These are phyloP conservation scores for Boletus rubropictus DNA, from an alignment of 768 basidiomycete genomes.

Conservation along the genomic window DNA sequence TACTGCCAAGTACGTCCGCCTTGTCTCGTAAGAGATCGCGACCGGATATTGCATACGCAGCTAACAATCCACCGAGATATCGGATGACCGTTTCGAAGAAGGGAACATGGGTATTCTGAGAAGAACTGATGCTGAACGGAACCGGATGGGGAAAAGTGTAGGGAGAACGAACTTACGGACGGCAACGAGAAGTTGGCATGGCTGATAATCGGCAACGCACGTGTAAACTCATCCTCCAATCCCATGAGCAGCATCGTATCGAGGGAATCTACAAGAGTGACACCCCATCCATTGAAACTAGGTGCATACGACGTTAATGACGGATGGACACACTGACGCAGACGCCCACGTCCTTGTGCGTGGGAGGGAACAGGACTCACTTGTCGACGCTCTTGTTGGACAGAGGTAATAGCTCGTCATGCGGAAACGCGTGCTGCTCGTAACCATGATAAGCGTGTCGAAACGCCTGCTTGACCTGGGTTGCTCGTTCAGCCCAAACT, in stretches of 20 bases:
- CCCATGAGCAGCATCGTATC: constrained; percentile 84
- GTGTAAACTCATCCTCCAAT: constrained; percentile 60
- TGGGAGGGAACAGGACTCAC: constrained; percentile 32
- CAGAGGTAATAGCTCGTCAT: constrained; percentile 58
- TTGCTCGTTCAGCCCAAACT: constrained; percentile 49
- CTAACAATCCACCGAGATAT: constrained; percentile 81
- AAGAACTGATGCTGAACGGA: background rate
- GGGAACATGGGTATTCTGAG: constrained; percentile 35
- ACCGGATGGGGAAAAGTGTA: background rate
- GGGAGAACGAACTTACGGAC: constrained; percentile 27
- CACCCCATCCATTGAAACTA: constrained; percentile 78
- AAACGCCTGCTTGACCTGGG: constrained; percentile 56
- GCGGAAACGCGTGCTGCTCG: constrained; percentile 52
- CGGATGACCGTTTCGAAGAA: constrained; percentile 87
- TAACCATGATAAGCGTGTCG: constrained; percentile 64
- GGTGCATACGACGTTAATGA: background rate
- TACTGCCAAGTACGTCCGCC: constrained; percentile 70
- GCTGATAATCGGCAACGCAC: constrained; percentile 50
- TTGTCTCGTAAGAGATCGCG: constrained; percentile 57
- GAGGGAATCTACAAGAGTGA: constrained; percentile 73
- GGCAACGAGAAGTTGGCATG: constrained; percentile 44
- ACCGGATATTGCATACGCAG: constrained; percentile 71
- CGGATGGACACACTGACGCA: background rate
- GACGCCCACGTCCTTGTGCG: no score
- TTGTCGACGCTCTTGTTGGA: constrained; percentile 42